Evolutionary conservation across 2,329 filamentous ascomycete species (phyloP).

Genomic region (Penicillium vulpinum): DNA sequence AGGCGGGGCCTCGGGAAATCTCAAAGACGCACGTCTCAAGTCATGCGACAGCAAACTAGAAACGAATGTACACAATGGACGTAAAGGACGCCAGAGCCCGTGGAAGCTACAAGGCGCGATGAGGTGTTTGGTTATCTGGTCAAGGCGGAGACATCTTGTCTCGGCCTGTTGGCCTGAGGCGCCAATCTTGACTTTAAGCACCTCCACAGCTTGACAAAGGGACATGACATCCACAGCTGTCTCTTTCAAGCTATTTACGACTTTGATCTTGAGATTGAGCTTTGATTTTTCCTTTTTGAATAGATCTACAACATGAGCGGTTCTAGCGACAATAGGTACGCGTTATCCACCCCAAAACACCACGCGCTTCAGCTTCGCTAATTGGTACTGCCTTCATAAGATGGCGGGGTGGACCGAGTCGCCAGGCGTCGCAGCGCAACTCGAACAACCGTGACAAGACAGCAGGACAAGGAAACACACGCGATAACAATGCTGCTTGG

Average conservation of each 20-base stretch:
- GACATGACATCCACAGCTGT: slow-evolving; percentile 21
- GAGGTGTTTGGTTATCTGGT: slow-evolving; percentile 21
- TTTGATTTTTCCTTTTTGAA: not conserved
- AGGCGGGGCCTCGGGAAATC: not conserved
- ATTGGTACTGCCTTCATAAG: slow-evolving; percentile 23
- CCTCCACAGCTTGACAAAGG: slow-evolving; percentile 9
- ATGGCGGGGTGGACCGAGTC: slow-evolving; percentile 45
- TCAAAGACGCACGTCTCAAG: not conserved
- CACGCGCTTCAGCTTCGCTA: slow-evolving; percentile 9
- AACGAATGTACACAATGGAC: not conserved
- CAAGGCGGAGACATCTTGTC: slow-evolving; percentile 23
- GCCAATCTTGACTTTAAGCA: slow-evolving; percentile 12
- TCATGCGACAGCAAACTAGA: not conserved
- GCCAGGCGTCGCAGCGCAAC: slow-evolving; percentile 40
- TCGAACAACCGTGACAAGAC: slow-evolving; percentile 31
- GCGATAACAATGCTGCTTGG: slow-evolving; percentile 36
- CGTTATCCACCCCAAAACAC: slow-evolving; percentile 1
- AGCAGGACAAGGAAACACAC: slow-evolving; percentile 33
- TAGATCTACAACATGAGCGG: slow-evolving; percentile 36
- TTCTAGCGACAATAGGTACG: slow-evolving; percentile 39
- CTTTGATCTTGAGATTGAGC: not conserved
- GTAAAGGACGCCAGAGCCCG: slow-evolving; percentile 5
- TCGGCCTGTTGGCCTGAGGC: slow-evolving; percentile 18
- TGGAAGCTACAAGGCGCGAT: slow-evolving; percentile 2
- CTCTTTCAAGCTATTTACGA: slow-evolving; percentile 13